phyloP scores from a whole-genome alignment of 2,329 filamentous ascomycete genomes.

The Aureobasidium pullulans region DNA sequence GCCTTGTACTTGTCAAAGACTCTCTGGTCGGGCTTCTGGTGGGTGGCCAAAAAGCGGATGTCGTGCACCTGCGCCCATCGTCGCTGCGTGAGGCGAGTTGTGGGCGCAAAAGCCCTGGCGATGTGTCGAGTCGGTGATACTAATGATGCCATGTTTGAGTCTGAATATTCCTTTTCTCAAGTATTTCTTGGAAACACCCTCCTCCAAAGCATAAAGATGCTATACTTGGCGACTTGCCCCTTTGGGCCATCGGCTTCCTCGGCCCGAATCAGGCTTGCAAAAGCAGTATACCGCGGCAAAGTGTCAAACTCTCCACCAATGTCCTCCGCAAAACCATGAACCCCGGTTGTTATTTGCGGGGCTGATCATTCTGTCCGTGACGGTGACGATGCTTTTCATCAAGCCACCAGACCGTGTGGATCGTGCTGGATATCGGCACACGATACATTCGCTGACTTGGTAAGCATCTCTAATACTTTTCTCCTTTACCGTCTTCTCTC shows the following conservation, averaged over 20 bases:
- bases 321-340: background rate
- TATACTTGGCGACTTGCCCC: slow-evolving; percentile 2
- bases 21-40: slow-evolving; percentile 53
- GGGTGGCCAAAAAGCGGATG: slow-evolving; percentile 80
- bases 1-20: slow-evolving; percentile 79
- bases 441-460: background rate
- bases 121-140: slow-evolving; percentile 1
- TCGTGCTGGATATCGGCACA: slow-evolving; percentile 1
- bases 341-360: slow-evolving; percentile 2
- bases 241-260: background rate
- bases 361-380: background rate
- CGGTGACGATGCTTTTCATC: background rate
- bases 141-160: slow-evolving; percentile 11
- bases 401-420: background rate
- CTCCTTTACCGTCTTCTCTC: background rate
- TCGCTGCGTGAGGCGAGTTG: slow-evolving; percentile 47
- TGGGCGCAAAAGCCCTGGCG: slow-evolving; percentile 2
- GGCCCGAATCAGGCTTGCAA: background rate
- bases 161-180: background rate
- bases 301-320: background rate
- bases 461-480: background rate
- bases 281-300: slow-evolving; percentile 1
- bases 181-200: background rate
- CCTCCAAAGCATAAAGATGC: background rate
- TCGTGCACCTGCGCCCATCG: slow-evolving; percentile 91